Conservation (phyloP, 257 asterid species). For the Asclepias syriaca region DNA sequence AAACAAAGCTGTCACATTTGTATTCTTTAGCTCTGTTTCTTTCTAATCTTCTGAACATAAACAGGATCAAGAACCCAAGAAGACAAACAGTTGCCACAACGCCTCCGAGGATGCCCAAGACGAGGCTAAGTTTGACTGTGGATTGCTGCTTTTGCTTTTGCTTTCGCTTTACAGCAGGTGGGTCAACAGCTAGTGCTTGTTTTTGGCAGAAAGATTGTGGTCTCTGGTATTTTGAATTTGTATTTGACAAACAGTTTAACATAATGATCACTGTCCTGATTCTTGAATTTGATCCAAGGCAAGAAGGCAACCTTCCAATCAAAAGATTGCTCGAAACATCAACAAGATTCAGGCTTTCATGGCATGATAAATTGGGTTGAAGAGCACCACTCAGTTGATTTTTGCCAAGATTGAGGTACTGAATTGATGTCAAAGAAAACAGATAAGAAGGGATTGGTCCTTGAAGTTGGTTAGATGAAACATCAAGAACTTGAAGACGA, state of each 20-base stretch:
- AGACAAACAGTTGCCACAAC: slow-evolving; percentile 40
- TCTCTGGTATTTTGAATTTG: slow-evolving; percentile 61
- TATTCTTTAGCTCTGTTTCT: slow-evolving; percentile 34
- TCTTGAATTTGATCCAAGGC: slow-evolving; percentile 52
- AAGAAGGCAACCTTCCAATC: slow-evolving; percentile 74
- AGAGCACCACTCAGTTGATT: slow-evolving; percentile 78
- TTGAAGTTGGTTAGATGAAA: slow-evolving; percentile 60
- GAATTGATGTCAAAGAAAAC: slow-evolving; percentile 60
- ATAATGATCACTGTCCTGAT: slow-evolving; percentile 43
- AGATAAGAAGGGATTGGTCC: slow-evolving; percentile 78
- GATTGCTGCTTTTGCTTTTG: slow-evolving; percentile 13
- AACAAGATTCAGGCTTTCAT: slow-evolving; percentile 41
- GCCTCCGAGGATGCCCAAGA: slow-evolving; percentile 61
- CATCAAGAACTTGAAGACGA: slow-evolving; percentile 50
- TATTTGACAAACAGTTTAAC: slow-evolving; percentile 69
- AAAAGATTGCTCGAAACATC: slow-evolving; percentile 74
- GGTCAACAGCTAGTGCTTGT: slow-evolving; percentile 89
- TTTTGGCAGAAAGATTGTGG: slow-evolving; percentile 62
- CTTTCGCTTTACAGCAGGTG: slow-evolving; percentile 31
- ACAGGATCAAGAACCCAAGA: slow-evolving; percentile 47
- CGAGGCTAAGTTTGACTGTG: slow-evolving; percentile 68
- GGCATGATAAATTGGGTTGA: slow-evolving; percentile 45
- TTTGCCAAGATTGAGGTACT: slow-evolving; percentile 41
- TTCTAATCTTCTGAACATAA: slow-evolving; percentile 36
- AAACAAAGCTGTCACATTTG: slow-evolving; percentile 48